These are phyloP conservation scores for Alnus rubra DNA, from an alignment of 306 rosid species.

Conservation along the genomic window DNA sequence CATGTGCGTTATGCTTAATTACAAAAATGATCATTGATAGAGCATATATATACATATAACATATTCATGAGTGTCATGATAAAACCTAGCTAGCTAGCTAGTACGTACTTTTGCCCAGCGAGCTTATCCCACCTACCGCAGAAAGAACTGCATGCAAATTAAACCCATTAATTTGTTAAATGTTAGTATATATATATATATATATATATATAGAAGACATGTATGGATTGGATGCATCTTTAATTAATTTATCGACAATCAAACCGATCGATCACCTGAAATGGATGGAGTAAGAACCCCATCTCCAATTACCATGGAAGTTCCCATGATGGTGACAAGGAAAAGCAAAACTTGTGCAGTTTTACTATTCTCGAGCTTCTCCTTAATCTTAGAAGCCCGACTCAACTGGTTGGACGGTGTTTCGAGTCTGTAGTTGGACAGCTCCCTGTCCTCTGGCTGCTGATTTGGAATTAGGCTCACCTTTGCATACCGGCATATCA, in stretches of 20 bases:
- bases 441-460: slow-evolving; percentile 69
- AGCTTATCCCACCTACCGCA: slow-evolving; percentile 73
- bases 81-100: not conserved
- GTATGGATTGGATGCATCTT: no score
- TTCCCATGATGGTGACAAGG: slow-evolving; percentile 56
- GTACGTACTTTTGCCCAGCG: slow-evolving; percentile 58
- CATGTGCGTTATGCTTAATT: no score
- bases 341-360: slow-evolving; percentile 40
- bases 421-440: slow-evolving; percentile 56
- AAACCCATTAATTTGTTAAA: not conserved
- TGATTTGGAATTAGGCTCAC: slow-evolving; percentile 65
- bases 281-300: slow-evolving; percentile 84
- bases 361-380: slow-evolving; percentile 45
- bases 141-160: slow-evolving; percentile 53
- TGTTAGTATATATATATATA: not conserved
- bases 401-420: slow-evolving; percentile 39
- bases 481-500: slow-evolving; percentile 54
- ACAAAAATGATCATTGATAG: not conserved
- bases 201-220: no score
- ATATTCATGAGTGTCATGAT: not conserved
- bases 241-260: no score
- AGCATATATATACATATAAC: no score
- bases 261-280: slow-evolving; percentile 40
- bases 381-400: slow-evolving; percentile 45
- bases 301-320: slow-evolving; percentile 83